Conservation (phyloP, 2,329 filamentous ascomycete species). For the Calonectria honghensis region DNA sequence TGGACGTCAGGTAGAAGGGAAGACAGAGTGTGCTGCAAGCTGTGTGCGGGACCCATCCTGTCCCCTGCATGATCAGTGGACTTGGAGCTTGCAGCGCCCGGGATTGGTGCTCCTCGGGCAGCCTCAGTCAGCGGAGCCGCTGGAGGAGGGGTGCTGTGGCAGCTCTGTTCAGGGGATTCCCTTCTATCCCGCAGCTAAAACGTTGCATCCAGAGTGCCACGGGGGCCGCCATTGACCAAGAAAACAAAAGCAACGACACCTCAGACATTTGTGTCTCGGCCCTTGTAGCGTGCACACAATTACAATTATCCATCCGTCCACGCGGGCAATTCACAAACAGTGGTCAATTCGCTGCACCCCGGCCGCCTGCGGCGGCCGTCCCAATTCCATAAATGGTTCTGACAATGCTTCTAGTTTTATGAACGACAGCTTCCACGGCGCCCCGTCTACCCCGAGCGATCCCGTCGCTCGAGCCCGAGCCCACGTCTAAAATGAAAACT, state of each 20-base stretch:
- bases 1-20: slow-evolving; percentile 37
- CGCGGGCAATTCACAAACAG: slow-evolving; percentile 14
- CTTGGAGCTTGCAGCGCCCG: slow-evolving; percentile 6
- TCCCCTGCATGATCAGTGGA: slow-evolving; percentile 40
- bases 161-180: slow-evolving; percentile 22
- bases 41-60: slow-evolving; percentile 24
- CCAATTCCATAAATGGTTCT: slow-evolving; percentile 15
- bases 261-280: slow-evolving; percentile 25
- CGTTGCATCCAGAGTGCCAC: slow-evolving; percentile 27
- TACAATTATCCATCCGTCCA: background rate
- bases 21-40: slow-evolving; percentile 26
- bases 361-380: slow-evolving; percentile 23
- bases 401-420: slow-evolving; percentile 24
- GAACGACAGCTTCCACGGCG: background rate
- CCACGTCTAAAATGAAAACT: slow-evolving; percentile 37
- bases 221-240: slow-evolving; percentile 16
- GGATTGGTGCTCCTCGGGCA: slow-evolving; percentile 29
- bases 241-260: slow-evolving; percentile 12
- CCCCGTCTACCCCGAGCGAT: slow-evolving; percentile 23
- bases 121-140: slow-evolving; percentile 26
- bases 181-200: slow-evolving; percentile 26
- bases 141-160: slow-evolving; percentile 25
- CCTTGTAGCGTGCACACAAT: slow-evolving; percentile 15
- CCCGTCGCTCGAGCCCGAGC: slow-evolving; percentile 36
- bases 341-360: background rate